Base-by-base conservation (phyloP, 768 basidiomycete species). In the Coprinopsis marcescibilis region DNA sequence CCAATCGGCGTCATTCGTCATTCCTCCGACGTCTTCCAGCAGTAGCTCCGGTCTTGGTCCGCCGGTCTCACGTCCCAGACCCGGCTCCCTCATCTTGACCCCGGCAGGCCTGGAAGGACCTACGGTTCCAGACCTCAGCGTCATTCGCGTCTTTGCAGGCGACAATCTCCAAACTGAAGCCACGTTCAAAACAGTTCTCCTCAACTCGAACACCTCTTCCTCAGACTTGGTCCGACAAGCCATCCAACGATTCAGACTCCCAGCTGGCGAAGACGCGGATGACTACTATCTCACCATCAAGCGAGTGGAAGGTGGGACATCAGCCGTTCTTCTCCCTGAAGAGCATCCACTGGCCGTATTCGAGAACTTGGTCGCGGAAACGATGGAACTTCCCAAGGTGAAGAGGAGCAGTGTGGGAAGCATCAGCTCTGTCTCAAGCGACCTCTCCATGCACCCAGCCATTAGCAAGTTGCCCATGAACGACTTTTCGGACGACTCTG, bases 131-230 rank as follows among this genome's bases (percentile, higher is more conserved):
- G 84, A 93, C 45, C 77, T 99, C 46, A 96, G 86, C 56, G 96
- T 99, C 51, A 84, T 99, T 42, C 88, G 96, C 20, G 82, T 99
- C 30, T 99, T 99, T 59, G 94, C 95, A 0, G 96, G 95, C 23
- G 81, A 85, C 54, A 76, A 89, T 54, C 61, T 98, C 52, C 83
- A 92, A 61, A 90, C 92, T 0, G 94, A 98, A 56, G 91, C 93
- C 2, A 96, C 95, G 4, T 99, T 99, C 77, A 98, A 98, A 71
- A 98, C 96, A 4, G 96, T 95, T 1, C 67, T 98, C 14, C 76
- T 98, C 46, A 97, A 94, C 57, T 71, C 86, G 3, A 82, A 81
- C 1, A 97, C 95, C 0, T 87, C 85, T 0, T 79, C 90, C 0
- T 67, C 73, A 0, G 95, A 96, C 49, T 79, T 99, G 33, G 77